Conservation (phyloP, 345 rosid species). For the Carallia pectinifolia region DNA sequence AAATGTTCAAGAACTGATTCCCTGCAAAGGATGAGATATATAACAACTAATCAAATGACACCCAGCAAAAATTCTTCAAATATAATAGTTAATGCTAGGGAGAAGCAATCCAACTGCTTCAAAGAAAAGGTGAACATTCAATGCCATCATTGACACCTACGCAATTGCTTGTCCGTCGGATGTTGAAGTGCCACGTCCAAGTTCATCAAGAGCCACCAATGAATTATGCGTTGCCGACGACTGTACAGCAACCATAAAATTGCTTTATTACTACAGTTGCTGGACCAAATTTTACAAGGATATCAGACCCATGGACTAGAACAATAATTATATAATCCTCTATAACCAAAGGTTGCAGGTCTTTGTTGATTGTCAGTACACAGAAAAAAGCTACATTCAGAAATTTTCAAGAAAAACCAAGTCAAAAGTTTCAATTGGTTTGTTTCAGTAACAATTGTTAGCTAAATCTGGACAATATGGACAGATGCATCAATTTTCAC, state of each 20-base stretch:
- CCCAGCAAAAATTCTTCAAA: background rate
- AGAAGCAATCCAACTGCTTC: slow-evolving; percentile 1
- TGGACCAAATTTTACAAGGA: background rate
- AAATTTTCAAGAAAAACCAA: slow-evolving; percentile 5
- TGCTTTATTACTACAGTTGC: background rate
- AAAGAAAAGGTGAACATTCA: background rate
- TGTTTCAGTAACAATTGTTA: background rate
- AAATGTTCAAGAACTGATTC: slow-evolving; percentile 92
- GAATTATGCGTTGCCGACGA: slow-evolving; percentile 76
- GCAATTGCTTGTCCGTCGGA: slow-evolving; percentile 99
- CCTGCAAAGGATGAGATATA: slow-evolving; percentile 36
- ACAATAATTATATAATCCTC: background rate
- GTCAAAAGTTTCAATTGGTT: background rate
- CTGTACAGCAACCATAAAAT: slow-evolving; percentile 40
- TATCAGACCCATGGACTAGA: background rate
- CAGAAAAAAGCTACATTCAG: slow-evolving; percentile 4
- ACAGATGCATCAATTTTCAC: too few relatives aligned
- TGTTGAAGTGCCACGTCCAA: slow-evolving; percentile 95
- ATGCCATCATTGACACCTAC: slow-evolving; percentile 37
- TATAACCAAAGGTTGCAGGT: background rate
- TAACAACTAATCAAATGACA: background rate
- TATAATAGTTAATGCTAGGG: background rate
- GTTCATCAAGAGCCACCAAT: slow-evolving; percentile 90
- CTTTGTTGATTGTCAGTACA: background rate
- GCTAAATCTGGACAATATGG: too few relatives aligned